Evolutionary conservation across 768 basidiomycete genomes (phyloP), one percentile per base, ranked within the genome.

Genomic region (Rhodotorula taiwanensis): DNA sequence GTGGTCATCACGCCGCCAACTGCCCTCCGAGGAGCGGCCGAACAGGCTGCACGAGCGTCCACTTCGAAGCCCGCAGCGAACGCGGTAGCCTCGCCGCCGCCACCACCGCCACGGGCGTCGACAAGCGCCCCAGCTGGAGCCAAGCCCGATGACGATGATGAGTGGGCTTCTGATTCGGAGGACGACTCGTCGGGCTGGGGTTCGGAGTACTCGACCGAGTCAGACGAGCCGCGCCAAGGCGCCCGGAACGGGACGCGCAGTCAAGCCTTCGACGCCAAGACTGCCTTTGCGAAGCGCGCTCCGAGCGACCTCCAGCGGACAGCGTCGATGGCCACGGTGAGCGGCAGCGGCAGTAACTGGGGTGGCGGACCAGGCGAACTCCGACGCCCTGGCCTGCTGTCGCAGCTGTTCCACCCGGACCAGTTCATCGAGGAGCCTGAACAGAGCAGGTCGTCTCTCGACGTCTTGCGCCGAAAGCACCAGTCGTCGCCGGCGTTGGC

Each of bases 361-460:
- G 23, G 20, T 21, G 67, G 59, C 23, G 58, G 47, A 51, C 67
- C 64, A n/a, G 64, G 63, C n/a, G 67, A 69, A 31, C 56, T 69
- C 43, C 64, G 55, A 30, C 67, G 56, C 10, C 67, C 67, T 1
- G 70, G 70, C 5, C 58, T 71, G 9, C 67, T 71, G 55, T 69
- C 70, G 41, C 70, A 71, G 56, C 61, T 71, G 43, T 71, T 71
- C 70, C 64, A 69, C 44, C 70, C 70, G 9, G 64, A 58, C 21
- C 49, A 62, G 28, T 65, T 62, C 52, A n/a, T 67, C 44, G 66
- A 66, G 28, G 57, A 59, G 23, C 5, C 18, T 25, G 28, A 47
- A 41, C 52, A 27, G 42, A 18, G 14, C 6, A 41, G 25, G 15
- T 52, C 58, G 21, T 21, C 48, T 28, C 18, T 45, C 27, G 50